phyloP scores from a whole-genome alignment of 345 rosid species.

The Camelina sativa region DNA sequence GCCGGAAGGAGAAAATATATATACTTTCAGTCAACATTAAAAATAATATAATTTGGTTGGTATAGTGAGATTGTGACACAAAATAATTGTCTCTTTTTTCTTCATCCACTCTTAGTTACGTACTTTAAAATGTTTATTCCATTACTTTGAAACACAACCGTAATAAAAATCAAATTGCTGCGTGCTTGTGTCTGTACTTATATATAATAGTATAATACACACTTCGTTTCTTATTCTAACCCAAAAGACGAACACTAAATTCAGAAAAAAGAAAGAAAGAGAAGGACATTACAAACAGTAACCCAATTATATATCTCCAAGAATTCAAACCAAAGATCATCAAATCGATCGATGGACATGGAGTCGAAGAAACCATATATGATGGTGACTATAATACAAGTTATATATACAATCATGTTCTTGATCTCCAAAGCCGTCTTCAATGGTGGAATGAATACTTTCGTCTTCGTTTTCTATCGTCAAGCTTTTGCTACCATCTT shows the following conservation, averaged over 20 bases:
- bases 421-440: slow-evolving; percentile 90
- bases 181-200: slow-evolving; percentile 25
- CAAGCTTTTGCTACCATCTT: slow-evolving; percentile 80
- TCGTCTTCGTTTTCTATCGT: slow-evolving; percentile 79
- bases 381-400: slow-evolving; percentile 59
- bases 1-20: slow-evolving; percentile 26
- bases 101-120: slow-evolving; percentile 10
- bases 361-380: slow-evolving; percentile 64
- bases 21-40: neutral
- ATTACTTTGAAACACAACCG: slow-evolving; percentile 8
- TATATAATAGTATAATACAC: slow-evolving; percentile 36
- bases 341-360: slow-evolving; percentile 42
- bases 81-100: slow-evolving; percentile 30
- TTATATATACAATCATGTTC: slow-evolving; percentile 85
- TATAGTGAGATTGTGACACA: slow-evolving; percentile 39
- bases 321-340: slow-evolving; percentile 11
- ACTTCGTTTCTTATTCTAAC: slow-evolving; percentile 28
- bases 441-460: slow-evolving; percentile 85
- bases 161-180: neutral
- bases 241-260: slow-evolving; percentile 3
- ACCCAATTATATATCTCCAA: neutral
- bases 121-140: slow-evolving; percentile 26
- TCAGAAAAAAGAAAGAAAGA: neutral
- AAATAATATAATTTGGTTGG: slow-evolving; percentile 24
- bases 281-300: slow-evolving; percentile 9